These are phyloP conservation scores for Apiosordaria backusii DNA, from an alignment of 495 filamentous ascomycete genomes.

Conservation along the genomic window DNA sequence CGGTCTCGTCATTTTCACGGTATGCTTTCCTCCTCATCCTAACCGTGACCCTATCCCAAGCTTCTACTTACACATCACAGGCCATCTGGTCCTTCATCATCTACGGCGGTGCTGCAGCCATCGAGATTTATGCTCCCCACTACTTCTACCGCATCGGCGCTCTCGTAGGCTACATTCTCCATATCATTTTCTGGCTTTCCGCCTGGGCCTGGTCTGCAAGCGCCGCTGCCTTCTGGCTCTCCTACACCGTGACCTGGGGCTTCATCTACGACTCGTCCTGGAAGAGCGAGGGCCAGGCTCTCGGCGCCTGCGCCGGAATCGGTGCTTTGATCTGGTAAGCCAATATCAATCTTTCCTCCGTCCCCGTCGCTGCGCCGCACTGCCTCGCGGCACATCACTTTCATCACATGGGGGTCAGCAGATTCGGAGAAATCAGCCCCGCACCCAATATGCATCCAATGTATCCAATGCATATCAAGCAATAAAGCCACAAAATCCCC, in stretches of 20 bases:
- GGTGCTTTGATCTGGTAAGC: conserved; percentile 41
- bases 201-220: conserved; percentile 43
- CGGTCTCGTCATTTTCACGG: conserved; percentile 37
- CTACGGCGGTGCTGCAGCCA: conserved; percentile 31
- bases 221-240: conserved; percentile 27
- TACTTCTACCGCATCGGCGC: conserved; percentile 36
- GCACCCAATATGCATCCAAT: conserved; percentile 2
- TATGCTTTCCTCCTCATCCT: conserved; percentile 17
- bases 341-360: background rate
- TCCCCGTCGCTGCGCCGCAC: background rate
- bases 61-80: conserved; percentile 17
- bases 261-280: background rate
- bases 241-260: background rate
- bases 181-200: conserved; percentile 39
- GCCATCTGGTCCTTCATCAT: conserved; percentile 33
- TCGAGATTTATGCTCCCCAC: conserved; percentile 30
- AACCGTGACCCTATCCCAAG: background rate
- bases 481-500: background rate
- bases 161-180: conserved; percentile 32
- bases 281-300: conserved; percentile 9
- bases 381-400: background rate
- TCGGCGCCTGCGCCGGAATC: conserved; percentile 39
- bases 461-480: background rate
- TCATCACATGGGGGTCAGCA: background rate
- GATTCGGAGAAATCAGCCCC: background rate